Evolutionary conservation across 345 rosid species (phyloP).

Genomic region (Rhizophora apiculata): DNA sequence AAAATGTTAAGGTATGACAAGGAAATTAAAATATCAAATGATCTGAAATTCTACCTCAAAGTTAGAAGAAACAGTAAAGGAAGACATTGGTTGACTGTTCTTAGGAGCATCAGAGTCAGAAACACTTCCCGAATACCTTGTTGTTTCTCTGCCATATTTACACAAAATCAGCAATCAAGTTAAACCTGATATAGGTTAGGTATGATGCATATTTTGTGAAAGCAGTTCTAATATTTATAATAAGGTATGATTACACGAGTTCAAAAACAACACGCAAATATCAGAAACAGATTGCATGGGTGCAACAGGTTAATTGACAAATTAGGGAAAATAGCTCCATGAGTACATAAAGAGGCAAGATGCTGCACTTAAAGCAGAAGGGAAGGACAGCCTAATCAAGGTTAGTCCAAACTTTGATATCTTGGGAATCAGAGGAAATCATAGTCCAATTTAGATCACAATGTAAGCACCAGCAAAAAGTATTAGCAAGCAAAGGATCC

Average conservation of each 20-base stretch:
- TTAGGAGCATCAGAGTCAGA: conserved; percentile 53
- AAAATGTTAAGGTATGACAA: neutral
- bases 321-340: neutral
- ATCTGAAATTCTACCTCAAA: conserved; percentile 54
- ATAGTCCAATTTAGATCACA: neutral
- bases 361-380: neutral
- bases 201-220: neutral
- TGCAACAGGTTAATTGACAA: neutral
- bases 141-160: conserved; percentile 49
- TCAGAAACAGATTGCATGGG: neutral
- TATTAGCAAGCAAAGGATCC: neutral
- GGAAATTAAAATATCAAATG: neutral
- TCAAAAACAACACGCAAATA: neutral
- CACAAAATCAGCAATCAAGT: conserved; percentile 16
- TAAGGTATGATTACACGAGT: neutral
- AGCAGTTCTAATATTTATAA: neutral
- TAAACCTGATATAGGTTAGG: neutral
- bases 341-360: neutral
- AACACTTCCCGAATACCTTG: conserved; percentile 39
- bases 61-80: conserved; percentile 66
- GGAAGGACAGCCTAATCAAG: neutral
- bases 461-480: neutral
- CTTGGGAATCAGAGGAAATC: neutral
- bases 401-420: neutral
- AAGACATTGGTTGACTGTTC: conserved; percentile 42